Evolutionary conservation across 805 yeast species (phyloP).

Genomic region (Starmerella vaccinii): DNA sequence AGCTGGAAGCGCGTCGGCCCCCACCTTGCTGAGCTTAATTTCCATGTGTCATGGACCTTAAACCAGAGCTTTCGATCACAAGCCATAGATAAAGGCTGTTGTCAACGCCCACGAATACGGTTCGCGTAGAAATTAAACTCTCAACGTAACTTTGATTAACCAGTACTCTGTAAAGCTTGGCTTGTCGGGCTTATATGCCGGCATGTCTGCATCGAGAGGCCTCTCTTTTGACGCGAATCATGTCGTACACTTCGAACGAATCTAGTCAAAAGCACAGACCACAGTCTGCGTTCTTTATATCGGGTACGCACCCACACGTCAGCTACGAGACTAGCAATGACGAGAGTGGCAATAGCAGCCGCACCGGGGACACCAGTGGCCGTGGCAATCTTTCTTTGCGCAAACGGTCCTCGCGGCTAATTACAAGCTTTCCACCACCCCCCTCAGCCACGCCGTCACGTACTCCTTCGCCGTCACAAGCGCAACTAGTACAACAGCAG

Average conservation of each 20-base stretch:
- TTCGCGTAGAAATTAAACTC: background rate
- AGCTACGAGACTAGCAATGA: background rate
- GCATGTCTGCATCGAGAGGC: background rate
- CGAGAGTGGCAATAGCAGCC: background rate
- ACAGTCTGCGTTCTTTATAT: background rate
- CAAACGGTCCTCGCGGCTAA: background rate
- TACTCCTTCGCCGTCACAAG: background rate
- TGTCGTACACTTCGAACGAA: background rate
- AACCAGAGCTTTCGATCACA: background rate
- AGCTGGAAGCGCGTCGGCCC: too few species aligned
- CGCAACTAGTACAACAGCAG: too few species aligned
- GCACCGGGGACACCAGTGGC: background rate
- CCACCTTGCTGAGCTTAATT: background rate
- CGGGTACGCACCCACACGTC: background rate
- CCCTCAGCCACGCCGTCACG: background rate
- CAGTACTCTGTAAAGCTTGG: background rate
- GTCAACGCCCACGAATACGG: background rate
- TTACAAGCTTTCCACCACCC: background rate
- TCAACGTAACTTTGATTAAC: constrained; percentile 3
- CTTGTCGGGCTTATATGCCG: background rate
- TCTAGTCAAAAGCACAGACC: background rate
- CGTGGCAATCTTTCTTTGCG: background rate
- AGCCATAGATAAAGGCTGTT: background rate
- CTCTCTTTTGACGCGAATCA: background rate
- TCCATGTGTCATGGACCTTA: background rate